phyloP scores from a whole-genome alignment of 2,329 filamentous ascomycete genomes.

The Penicillium sp. region DNA sequence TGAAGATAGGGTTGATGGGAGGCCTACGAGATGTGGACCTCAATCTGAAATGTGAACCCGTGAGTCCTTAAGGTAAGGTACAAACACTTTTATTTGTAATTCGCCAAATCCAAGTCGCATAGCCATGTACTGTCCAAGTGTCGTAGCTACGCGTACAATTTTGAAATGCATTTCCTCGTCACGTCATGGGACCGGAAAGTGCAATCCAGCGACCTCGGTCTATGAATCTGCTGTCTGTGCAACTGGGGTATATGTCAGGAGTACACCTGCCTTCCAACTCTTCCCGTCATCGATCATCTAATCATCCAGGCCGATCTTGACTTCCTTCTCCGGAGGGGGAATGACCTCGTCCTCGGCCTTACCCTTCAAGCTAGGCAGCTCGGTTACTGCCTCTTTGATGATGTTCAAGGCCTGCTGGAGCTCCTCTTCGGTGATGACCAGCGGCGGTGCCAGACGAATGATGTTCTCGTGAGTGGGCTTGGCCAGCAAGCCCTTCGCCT shows the following conservation, averaged over 20 bases:
- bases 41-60: no score
- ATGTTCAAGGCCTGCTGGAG: constrained; percentile 71
- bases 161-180: constrained; percentile 15
- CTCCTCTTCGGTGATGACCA: constrained; percentile 88
- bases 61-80: not conserved
- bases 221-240: not conserved
- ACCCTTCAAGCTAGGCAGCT: constrained; percentile 67
- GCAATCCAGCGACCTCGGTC: not conserved
- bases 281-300: constrained; percentile 27
- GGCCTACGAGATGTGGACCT: no score
- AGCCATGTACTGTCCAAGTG: not conserved
- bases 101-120: not conserved
- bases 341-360: constrained; percentile 54
- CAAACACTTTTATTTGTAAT: not conserved
- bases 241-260: not conserved
- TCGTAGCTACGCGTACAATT: constrained; percentile 7
- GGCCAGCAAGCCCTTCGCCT: constrained; percentile 89
- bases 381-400: constrained; percentile 74
- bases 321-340: constrained; percentile 57
- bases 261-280: not conserved
- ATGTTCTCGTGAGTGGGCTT: constrained; percentile 99
- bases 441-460: constrained; percentile 91
- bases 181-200: constrained; percentile 9
- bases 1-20: no score
- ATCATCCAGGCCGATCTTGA: constrained; percentile 57